Percentiles rank a stretch among this genome's conserved stretches.
Conservation (phyloP, 1,284 basidiomycete species). For the Stereum hirsutum region DNA sequence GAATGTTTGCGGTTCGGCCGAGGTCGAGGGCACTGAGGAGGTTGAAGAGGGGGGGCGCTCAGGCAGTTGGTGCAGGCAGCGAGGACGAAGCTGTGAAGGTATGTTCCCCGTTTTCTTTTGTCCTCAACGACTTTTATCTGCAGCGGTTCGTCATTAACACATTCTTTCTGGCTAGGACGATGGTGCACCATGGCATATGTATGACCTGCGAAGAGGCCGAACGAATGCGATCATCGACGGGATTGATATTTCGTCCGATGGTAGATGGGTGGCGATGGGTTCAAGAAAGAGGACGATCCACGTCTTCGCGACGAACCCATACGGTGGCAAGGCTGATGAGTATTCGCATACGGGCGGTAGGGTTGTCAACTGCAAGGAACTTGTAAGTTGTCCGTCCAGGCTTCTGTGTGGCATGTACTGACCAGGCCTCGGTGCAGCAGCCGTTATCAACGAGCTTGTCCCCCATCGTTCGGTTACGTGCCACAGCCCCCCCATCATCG, state of each 20-base stretch:
- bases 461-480: slow-evolving; percentile 50
- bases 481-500: slow-evolving; percentile 21
- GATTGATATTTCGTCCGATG: slow-evolving; percentile 52
- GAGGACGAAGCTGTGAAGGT: background rate
- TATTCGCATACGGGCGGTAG: slow-evolving; percentile 52
- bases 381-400: slow-evolving; percentile 28
- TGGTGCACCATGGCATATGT: slow-evolving; percentile 48
- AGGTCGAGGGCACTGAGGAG: slow-evolving; percentile 19
- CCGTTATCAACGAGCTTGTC: slow-evolving; percentile 43
- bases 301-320: slow-evolving; percentile 70
- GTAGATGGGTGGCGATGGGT: slow-evolving; percentile 63
- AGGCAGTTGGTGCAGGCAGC: slow-evolving; percentile 1
- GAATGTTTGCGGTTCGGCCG: slow-evolving; percentile 45
- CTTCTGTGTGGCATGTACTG: background rate
- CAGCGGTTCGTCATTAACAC: background rate
- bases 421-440: slow-evolving; percentile 23
- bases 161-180: slow-evolving; percentile 8
- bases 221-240: slow-evolving; percentile 58
- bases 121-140: background rate
- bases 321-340: slow-evolving; percentile 60
- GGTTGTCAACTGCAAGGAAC: slow-evolving; percentile 43
- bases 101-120: background rate
- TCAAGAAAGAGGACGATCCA: slow-evolving; percentile 60
- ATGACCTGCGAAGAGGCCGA: slow-evolving; percentile 62
- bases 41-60: background rate